phyloP scores from a whole-genome alignment of 805 yeast species.

The Suhomyces sp. region DNA sequence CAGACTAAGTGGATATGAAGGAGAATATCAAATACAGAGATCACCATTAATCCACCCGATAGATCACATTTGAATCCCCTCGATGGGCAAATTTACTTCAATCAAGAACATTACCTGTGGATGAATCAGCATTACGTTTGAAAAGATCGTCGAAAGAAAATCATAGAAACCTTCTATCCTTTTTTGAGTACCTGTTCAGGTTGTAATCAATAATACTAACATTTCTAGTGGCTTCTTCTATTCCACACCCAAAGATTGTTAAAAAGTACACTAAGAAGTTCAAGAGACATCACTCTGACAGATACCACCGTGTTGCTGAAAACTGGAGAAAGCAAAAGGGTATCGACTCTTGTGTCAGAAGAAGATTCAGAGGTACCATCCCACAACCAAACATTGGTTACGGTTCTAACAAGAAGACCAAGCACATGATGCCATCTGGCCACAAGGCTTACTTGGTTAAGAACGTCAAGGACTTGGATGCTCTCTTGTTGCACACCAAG shows the following conservation, averaged over 20 bases:
- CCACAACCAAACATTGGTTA: slow-evolving; percentile 99
- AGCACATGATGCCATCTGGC: slow-evolving; percentile 93
- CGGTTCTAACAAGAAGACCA: slow-evolving; percentile 99
- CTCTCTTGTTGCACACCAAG: slow-evolving; percentile 94
- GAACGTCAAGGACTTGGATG: slow-evolving; percentile 91
- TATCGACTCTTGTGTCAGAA: slow-evolving; percentile 99
- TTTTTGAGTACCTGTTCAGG: background rate
- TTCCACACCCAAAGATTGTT: slow-evolving; percentile 99
- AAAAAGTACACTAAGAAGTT: slow-evolving; percentile 98
- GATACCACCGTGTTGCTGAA: slow-evolving; percentile 97
- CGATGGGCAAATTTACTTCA: background rate
- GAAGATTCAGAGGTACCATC: slow-evolving; percentile 99
- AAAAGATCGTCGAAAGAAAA: too few relatives aligned
- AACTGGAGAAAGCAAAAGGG: slow-evolving; percentile 99
- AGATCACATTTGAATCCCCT: background rate
- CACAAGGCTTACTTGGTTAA: slow-evolving; percentile 95
- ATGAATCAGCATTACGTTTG: too few relatives aligned
- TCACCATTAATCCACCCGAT: background rate
- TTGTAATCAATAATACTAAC: slow-evolving; percentile 17
- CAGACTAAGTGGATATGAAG: background rate
- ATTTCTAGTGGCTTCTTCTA: slow-evolving; percentile 82
- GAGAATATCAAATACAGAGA: background rate
- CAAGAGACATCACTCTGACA: slow-evolving; percentile 99
- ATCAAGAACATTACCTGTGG: background rate
- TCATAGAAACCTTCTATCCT: background rate